Evolutionary conservation across 148 eudicot species (phyloP).

Genomic region (Rheum nobile): DNA sequence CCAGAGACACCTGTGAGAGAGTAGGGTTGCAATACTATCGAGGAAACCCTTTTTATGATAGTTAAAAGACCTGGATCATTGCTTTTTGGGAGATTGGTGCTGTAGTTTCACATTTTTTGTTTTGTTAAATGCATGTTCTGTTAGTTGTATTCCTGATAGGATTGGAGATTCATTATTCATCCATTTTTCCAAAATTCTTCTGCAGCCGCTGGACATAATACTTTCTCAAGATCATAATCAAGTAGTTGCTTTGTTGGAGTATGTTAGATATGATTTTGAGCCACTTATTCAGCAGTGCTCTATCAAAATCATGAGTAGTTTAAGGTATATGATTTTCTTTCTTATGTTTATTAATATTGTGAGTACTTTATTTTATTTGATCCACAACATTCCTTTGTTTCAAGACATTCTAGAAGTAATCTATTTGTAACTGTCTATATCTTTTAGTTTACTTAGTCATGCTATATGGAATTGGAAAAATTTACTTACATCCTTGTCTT

Average conservation of each 20-base stretch:
- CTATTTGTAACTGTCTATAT: neutral
- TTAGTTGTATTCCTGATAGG: neutral
- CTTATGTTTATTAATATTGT: neutral
- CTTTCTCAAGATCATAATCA: slow-evolving; percentile 95
- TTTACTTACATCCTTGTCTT: neutral
- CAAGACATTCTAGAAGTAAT: neutral
- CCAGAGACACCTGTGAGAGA: neutral
- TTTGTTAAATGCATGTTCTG: neutral
- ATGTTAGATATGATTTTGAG: slow-evolving; percentile 86
- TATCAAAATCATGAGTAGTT: slow-evolving; percentile 69
- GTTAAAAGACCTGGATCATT: neutral
- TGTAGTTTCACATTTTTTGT: neutral
- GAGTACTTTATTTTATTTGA: neutral
- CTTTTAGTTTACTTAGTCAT: neutral
- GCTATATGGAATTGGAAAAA: neutral
- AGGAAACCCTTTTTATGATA: neutral
- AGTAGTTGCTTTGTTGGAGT: slow-evolving; percentile 76
- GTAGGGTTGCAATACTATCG: neutral
- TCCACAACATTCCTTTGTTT: neutral
- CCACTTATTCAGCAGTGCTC: slow-evolving; percentile 82
- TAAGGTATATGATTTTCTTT: slow-evolving; percentile 43
- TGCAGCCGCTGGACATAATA: slow-evolving; percentile 82
- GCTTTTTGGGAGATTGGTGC: neutral
- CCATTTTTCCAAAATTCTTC: neutral
- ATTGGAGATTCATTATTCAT: neutral